Evolutionary conservation across 2,329 filamentous ascomycete genomes (phyloP).

Genomic region (Talaromyces sp.): DNA sequence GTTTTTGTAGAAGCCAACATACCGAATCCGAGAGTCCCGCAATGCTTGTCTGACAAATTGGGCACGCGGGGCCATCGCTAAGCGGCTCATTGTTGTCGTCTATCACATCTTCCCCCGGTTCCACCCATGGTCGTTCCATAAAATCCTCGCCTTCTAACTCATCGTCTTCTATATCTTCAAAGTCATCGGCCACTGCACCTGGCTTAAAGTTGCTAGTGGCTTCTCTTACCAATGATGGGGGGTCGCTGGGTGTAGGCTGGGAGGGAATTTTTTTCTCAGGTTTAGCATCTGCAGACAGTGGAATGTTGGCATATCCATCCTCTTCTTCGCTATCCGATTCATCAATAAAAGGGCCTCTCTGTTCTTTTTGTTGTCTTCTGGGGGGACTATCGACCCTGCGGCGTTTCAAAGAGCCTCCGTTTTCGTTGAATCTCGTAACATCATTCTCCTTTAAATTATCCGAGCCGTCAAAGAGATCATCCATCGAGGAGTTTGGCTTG

Average conservation of each 20-base stretch:
- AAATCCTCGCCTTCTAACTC: constrained; percentile 62
- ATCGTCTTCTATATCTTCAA: constrained; percentile 58
- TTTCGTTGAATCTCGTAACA: constrained; percentile 28
- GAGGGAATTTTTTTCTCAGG: background rate
- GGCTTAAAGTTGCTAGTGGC: constrained; percentile 34
- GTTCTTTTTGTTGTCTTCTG: constrained; percentile 7
- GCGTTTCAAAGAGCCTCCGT: constrained; percentile 25
- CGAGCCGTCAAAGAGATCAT: background rate
- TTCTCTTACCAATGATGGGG: constrained; percentile 45
- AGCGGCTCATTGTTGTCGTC: constrained; percentile 15
- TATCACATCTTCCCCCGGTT: constrained; percentile 12
- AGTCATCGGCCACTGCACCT: constrained; percentile 43
- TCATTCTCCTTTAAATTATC: constrained; percentile 7
- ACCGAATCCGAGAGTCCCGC: constrained; percentile 48
- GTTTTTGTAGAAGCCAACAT: constrained; percentile 13
- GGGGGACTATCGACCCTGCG: constrained; percentile 23
- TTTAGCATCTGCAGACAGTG: constrained; percentile 13
- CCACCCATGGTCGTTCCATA: constrained; percentile 58
- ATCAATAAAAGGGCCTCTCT: constrained; percentile 36
- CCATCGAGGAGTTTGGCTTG: background rate
- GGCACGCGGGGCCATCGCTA: constrained; percentile 51
- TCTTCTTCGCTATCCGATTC: constrained; percentile 52
- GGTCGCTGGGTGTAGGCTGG: constrained; percentile 20
- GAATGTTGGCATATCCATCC: constrained; percentile 16
- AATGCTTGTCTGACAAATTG: constrained; percentile 68